phyloP scores from a whole-genome alignment of 257 asterid species.

The Lycium barbarum region DNA sequence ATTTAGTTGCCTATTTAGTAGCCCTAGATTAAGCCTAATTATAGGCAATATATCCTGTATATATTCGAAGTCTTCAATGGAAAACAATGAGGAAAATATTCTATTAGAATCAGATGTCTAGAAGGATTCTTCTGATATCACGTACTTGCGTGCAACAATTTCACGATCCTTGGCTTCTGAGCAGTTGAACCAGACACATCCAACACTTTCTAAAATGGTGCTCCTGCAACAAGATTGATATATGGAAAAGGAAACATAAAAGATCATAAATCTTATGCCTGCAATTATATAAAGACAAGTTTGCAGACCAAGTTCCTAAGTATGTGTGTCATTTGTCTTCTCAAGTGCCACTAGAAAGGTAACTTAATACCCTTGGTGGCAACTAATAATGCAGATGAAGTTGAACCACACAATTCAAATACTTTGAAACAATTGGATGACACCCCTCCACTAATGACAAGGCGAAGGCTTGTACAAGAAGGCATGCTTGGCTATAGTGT shows the following conservation, averaged over 20 bases:
- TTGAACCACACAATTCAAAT: conserved; percentile 5
- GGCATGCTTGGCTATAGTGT: background rate
- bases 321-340: background rate
- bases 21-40: no score
- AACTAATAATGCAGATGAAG: background rate
- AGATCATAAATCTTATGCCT: background rate
- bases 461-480: background rate
- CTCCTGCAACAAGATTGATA: conserved; percentile 64
- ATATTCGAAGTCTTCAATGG: no score
- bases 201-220: conserved; percentile 95
- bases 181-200: conserved; percentile 99
- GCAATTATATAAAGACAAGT: background rate
- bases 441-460: background rate
- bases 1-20: no score
- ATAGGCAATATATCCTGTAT: no score
- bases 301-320: background rate
- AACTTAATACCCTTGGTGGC: background rate
- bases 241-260: background rate
- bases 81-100: no score
- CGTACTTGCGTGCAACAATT: conserved; percentile 90
- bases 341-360: background rate
- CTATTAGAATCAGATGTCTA: conserved; percentile 27
- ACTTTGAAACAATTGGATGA: background rate
- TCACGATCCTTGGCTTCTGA: conserved; percentile 97
- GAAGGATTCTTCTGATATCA: conserved; percentile 19